Evolutionary conservation across 441 rosid species (phyloP), one percentile per base, ranked within the genome.

Genomic region (Jatropha multifida): DNA sequence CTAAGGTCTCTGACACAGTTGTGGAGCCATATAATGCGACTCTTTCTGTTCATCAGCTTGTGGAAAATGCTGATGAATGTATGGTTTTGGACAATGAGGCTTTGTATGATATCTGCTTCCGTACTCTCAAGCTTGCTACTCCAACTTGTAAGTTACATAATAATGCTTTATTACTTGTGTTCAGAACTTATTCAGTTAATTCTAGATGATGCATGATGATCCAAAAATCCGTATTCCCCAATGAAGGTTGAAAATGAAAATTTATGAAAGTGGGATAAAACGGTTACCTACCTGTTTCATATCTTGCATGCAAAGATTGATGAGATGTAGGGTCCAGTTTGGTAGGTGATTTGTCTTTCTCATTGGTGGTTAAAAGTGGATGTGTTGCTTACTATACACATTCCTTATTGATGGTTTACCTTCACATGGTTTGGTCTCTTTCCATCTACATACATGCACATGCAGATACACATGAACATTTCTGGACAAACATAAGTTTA

Each of bases 11-110:
- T 38, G 89, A 88, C 70, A 88, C 88, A 7, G 91, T 88, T 60
- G 90, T 88, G 64, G 90, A 88, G 83, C 90, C 90, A 65, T 88
- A 88, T 75, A 88, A 88, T 59, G 92, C 92, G 20, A 88, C 92
- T 20, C 82, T 88, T 38, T 86, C 92, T 6, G 90, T 88, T 42
- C 92, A 88, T 66, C 90, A 88, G 79, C 90, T 86, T 56, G 91
- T 88, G 23, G 91, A 88, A 81, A 86, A 88, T 44, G 90, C 91
- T 0, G 90, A 86, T 78, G 87, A 86, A 79, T 88, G 87, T 58
- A 86, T 88, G 90, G 91, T 88, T 62, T 77, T 86, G 63, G 89
- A 86, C 81, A 86, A 86, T 65, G 89, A 86, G 73, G 87, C 88
- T 32, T 74, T 86, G 44, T 86, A 86, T 65, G 88, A 86, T 76